phyloP scores from a whole-genome alignment of 345 rosid genomes.

The Turnera subulata region DNA sequence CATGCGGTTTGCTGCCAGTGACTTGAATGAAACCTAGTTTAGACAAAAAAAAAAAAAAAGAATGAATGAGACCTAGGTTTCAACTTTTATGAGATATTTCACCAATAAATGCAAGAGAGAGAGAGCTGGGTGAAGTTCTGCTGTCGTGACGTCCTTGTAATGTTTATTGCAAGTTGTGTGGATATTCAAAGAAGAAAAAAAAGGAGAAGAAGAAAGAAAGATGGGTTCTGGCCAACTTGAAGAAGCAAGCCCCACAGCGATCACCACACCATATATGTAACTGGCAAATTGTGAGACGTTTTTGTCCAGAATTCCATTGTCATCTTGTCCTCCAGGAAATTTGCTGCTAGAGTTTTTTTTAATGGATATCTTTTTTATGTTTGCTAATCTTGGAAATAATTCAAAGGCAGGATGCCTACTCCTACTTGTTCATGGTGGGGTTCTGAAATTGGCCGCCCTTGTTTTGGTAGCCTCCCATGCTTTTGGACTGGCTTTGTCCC shows the following conservation, averaged over 20 bases:
- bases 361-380: not conserved
- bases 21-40: not conserved
- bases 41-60: too few species aligned
- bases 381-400: not conserved
- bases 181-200: not conserved
- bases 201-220: too few species aligned
- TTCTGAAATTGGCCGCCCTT: conserved; percentile 6
- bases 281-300: not conserved
- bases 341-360: not conserved
- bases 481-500: conserved; percentile 13
- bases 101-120: not conserved
- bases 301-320: conserved; percentile 7
- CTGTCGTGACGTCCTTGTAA: conserved; percentile 1
- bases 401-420: too few species aligned
- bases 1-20: not conserved
- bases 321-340: not conserved
- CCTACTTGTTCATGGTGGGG: conserved; percentile 7
- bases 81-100: not conserved
- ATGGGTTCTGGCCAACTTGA: not conserved
- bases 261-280: not conserved
- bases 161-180: not conserved
- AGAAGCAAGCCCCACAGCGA: not conserved
- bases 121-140: not conserved
- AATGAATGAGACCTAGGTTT: not conserved
- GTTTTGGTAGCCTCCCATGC: not conserved